phyloP scores from a whole-genome alignment of 1,284 basidiomycete genomes.

The Flammula alnicola region DNA sequence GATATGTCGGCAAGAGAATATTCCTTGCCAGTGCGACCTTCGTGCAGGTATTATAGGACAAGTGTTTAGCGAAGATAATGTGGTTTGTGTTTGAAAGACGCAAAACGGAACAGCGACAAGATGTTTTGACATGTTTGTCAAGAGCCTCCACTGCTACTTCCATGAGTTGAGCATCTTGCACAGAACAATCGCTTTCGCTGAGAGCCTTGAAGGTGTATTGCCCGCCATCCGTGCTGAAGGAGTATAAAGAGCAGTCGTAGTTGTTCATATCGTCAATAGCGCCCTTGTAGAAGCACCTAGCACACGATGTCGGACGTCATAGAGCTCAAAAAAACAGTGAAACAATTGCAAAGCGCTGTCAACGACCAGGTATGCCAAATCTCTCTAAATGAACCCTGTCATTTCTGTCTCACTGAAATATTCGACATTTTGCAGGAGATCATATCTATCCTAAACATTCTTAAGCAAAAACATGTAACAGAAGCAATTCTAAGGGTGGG shows the following conservation, averaged over 20 bases:
- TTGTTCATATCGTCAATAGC: conserved; percentile 18
- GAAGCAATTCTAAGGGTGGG: conserved; percentile 88
- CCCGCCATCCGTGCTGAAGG: conserved; percentile 9
- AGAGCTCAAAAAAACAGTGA: conserved; percentile 81
- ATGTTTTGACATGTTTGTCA: conserved; percentile 26
- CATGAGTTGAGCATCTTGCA: not conserved
- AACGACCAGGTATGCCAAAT: conserved; percentile 62
- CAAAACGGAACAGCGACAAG: conserved; percentile 1
- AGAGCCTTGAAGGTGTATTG: conserved; percentile 11
- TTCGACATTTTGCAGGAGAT: conserved; percentile 62
- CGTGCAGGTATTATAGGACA: too few relatives aligned
- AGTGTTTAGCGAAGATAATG: conserved; percentile 1
- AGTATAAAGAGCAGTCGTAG: conserved; percentile 12
- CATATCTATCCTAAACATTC: conserved; percentile 65
- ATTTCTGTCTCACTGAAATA: conserved; percentile 40
- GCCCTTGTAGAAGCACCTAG: conserved; percentile 20
- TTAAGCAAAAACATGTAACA: conserved; percentile 84
- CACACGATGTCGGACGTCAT: conserved; percentile 48
- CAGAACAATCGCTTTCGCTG: conserved; percentile 12
- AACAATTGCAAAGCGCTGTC: conserved; percentile 70
- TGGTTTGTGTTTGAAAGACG: not conserved
- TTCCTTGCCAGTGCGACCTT: too few relatives aligned
- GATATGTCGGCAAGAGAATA: not conserved
- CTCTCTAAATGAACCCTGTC: conserved; percentile 43
- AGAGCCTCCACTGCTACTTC: conserved; percentile 8